Base-by-base conservation (phyloP, 768 basidiomycete genomes). In the Tylopilus vinaceipallidus region DNA sequence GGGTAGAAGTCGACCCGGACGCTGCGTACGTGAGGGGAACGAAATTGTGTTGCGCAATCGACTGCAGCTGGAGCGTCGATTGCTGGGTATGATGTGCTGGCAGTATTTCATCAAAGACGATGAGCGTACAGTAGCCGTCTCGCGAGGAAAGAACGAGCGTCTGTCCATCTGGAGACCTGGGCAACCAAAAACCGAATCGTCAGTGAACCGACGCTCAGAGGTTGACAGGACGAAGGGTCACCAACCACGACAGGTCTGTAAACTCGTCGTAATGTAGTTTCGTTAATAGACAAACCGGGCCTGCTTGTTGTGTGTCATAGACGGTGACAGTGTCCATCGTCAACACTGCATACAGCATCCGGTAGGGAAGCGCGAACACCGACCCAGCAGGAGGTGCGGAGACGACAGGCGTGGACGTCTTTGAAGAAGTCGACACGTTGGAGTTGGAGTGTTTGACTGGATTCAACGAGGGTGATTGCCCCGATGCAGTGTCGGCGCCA, bases 201-300 rank as follows among this genome's bases (percentile, higher is more conserved):
- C 20, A 55, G 45, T 50, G n/a, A 50, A 41, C 29, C 32, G 45
- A 38, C 38, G 22, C 40, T 29, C 38, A 29, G 35, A 9, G 36
- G 9, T 5, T 34, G 17, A n/a, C 12, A 30, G 33, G 30, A 43
- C 30, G 29, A 35, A 39, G 44, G 32, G 27, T 27, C 19, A 75
- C 90, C 35, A 60, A 98, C 97, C 97, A 99, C 35, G 87, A 83
- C 70, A 97, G 76, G 71, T 99, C 97, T 7, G 97, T 98, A 64
- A 98, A 98, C 61, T 95, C 92, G 54, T 95, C 93, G 66, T 97
- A 98, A 70, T 99, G 97, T 54, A 98, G 71, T 61, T 95, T 95
- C 24, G 88, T 91, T 56, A 99, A 79, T 59, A 98, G 73, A 61
- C 92, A 93, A 44, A 98, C 79, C 0, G 97, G 97, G 3, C 86